Evolutionary conservation across 306 rosid genomes (phyloP), one percentile per base, ranked within the genome.

Genomic region (Hippophae gyantsensis): DNA sequence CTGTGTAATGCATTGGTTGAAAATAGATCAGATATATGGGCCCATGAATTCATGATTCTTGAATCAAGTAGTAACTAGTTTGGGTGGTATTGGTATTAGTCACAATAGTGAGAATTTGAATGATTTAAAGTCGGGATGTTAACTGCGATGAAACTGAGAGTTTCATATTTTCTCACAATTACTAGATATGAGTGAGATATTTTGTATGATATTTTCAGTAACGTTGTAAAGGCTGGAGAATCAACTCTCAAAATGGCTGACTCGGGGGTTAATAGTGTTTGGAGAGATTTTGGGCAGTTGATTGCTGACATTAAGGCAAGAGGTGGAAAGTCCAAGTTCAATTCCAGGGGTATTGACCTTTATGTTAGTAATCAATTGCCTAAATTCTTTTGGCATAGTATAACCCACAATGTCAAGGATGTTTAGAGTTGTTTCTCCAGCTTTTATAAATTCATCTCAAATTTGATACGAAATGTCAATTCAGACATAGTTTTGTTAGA

Each of bases 371-470:
- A 93, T 86, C 79, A 93, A 72, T 43, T 67, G 45, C 41, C 94
- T 89, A 72, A 80, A 93, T 76, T 86, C 90, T 46, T 45, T 54
- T 0, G 95, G 94, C 72, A 84, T 64, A 0, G 58, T 88, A 70
- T 80, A 82, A 45, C 99, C 99, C 43, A 93, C 99, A 7, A 97
- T 93, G 67, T 93, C 99, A 52, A 97, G 95, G 71, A 93, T 88
- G 81, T 93, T 93, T 41, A 93, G 78, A 26, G 99, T 93, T 1
- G 99, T 93, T 48, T 97, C 99, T 38, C 97, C 99, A 8, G 94
- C 97, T 84, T 82, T 80, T 46, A 89, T 88, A 48, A 82, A 97
- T 74, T 93, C 99, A 12, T 86, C 94, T 56, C 86, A 77, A 79
- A 88, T 88, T 75, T 84, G 58, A 77, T 84, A 93, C 43, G 88